These are phyloP conservation scores for Sphaerostilbella broomeana DNA, from an alignment of 2,329 filamentous ascomycete species.

Conservation along the genomic window DNA sequence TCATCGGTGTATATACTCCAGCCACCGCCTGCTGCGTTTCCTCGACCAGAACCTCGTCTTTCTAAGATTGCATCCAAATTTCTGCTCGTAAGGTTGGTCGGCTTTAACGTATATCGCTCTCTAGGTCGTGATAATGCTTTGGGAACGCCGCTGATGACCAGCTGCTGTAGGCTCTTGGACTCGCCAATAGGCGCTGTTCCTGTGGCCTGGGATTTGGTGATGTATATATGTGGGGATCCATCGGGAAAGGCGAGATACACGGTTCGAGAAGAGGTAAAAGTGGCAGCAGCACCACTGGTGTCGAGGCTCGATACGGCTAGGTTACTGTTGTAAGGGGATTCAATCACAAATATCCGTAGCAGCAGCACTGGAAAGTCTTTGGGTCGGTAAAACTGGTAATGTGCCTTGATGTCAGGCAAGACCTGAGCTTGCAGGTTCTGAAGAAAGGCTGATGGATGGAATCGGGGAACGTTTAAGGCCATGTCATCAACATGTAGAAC, in stretches of 20 bases:
- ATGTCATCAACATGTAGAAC: constrained; percentile 37
- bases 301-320: constrained; percentile 36
- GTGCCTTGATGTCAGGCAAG: constrained; percentile 72
- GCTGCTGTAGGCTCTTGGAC: constrained; percentile 56
- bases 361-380: constrained; percentile 62
- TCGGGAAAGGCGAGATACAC: constrained; percentile 80
- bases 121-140: constrained; percentile 73
- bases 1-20: constrained; percentile 74
- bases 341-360: constrained; percentile 71
- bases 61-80: constrained; percentile 65
- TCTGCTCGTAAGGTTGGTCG: constrained; percentile 62
- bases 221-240: constrained; percentile 68
- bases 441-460: constrained; percentile 76
- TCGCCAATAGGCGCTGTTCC: constrained; percentile 42
- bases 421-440: constrained; percentile 68
- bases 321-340: constrained; percentile 69
- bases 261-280: constrained; percentile 60
- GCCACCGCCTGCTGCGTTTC: constrained; percentile 66
- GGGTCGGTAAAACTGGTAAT: constrained; percentile 74
- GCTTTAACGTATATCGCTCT: constrained; percentile 61
- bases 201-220: constrained; percentile 45
- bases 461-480: constrained; percentile 55
- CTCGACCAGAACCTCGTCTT: constrained; percentile 61
- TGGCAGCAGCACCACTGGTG: constrained; percentile 30
- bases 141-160: constrained; percentile 73